phyloP scores from a whole-genome alignment of 345 rosid species.

The Bruguiera parviflora region DNA sequence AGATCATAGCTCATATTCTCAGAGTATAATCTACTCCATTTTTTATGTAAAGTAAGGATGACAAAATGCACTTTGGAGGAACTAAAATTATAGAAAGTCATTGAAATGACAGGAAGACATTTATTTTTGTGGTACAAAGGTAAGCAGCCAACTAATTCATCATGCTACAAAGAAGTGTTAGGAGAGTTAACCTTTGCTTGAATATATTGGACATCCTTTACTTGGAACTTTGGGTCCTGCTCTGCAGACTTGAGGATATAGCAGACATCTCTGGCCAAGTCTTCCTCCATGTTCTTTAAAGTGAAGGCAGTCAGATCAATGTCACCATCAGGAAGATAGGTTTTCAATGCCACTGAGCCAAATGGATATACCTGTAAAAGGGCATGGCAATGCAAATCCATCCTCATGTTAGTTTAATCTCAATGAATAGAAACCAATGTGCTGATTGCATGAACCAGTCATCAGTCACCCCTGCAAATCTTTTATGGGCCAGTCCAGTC shows the following conservation, averaged over 20 bases:
- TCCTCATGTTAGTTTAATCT: constrained; percentile 8
- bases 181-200: constrained; percentile 31
- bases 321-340: constrained; percentile 38
- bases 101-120: constrained; percentile 8
- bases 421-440: neutral
- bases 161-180: constrained; percentile 8
- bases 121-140: neutral
- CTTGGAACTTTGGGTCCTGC: constrained; percentile 15
- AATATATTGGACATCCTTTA: constrained; percentile 25
- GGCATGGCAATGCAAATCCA: constrained; percentile 6
- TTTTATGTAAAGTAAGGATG: neutral
- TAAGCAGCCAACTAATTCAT: neutral
- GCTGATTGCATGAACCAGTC: constrained; percentile 10
- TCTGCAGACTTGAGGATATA: constrained; percentile 18
- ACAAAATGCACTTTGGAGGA: neutral
- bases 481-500: neutral
- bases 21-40: neutral
- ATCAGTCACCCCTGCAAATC: neutral
- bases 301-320: constrained; percentile 28
- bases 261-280: constrained; percentile 24
- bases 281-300: constrained; percentile 23
- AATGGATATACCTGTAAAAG: constrained; percentile 21
- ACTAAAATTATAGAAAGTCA: neutral
- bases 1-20: neutral
- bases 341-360: constrained; percentile 32